Conservation (phyloP, 129 eudicot genomes). For the Pseudognaphalium luteoalbum region DNA sequence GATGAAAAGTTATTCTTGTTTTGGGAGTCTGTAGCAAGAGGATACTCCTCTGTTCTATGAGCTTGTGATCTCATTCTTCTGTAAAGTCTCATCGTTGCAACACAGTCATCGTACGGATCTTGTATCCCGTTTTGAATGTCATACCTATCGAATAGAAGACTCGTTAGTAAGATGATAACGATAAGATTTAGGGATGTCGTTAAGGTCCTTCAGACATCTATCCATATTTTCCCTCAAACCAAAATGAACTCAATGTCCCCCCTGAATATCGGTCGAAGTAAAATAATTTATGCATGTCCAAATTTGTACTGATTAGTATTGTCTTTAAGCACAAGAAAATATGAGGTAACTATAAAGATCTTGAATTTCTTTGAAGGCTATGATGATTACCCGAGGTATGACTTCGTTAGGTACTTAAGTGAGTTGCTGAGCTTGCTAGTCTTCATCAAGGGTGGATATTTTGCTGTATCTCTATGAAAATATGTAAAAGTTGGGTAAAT, state of each 20-base stretch:
- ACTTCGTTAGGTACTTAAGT: slow-evolving; percentile 82
- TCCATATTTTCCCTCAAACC: no score
- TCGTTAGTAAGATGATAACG: background rate
- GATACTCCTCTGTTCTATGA: slow-evolving; percentile 67
- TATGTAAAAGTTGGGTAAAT: background rate
- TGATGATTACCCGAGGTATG: slow-evolving; percentile 78
- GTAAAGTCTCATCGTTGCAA: slow-evolving; percentile 89
- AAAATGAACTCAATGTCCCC: no score
- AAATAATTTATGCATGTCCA: no score
- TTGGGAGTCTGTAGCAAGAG: slow-evolving; percentile 74
- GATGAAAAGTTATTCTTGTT: slow-evolving; percentile 70
- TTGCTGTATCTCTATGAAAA: slow-evolving; percentile 76
- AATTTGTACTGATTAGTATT: no score
- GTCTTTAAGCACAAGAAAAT: background rate
- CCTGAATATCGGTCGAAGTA: no score
- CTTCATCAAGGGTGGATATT: slow-evolving; percentile 96
- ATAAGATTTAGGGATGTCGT: no score
- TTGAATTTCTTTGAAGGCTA: background rate
- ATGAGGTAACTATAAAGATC: background rate
- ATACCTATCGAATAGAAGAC: slow-evolving; percentile 44
- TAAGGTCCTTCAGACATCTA: no score
- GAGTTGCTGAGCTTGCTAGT: slow-evolving; percentile 99
- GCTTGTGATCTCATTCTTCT: slow-evolving; percentile 74
- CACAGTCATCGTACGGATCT: slow-evolving; percentile 93
- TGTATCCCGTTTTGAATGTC: slow-evolving; percentile 87